Evolutionary conservation across 177 flowering plant species (phyloP).

Genomic region (Tripterygium wilfordii): DNA sequence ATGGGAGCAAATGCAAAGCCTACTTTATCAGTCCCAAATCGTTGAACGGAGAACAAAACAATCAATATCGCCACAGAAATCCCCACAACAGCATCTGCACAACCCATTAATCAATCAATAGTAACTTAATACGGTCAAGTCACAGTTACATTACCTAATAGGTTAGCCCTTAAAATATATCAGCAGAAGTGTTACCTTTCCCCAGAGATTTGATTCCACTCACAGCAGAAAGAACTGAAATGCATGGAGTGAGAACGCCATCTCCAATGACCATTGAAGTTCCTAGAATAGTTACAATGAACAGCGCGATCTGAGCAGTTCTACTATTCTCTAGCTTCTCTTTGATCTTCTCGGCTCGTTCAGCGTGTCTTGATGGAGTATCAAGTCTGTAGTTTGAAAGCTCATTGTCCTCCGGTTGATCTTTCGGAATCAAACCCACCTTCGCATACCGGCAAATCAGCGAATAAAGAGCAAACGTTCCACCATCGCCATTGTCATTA

Average conservation of each 20-base stretch:
- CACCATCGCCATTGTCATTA: conserved; percentile 44
- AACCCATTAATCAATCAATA: not conserved
- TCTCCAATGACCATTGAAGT: conserved; percentile 67
- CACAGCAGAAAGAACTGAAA: conserved; percentile 61
- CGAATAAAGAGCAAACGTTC: conserved; percentile 64
- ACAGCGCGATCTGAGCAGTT: conserved; percentile 17
- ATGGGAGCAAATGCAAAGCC: conserved; percentile 58
- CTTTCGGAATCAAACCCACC: conserved; percentile 46
- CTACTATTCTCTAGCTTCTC: conserved; percentile 33
- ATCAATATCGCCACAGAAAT: conserved; percentile 50
- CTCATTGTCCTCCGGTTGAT: conserved; percentile 48
- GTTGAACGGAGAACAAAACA: conserved; percentile 39
- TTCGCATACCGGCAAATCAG: conserved; percentile 49
- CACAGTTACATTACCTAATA: not conserved
- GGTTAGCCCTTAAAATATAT: not conserved
- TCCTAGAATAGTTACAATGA: conserved; percentile 38
- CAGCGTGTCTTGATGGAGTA: conserved; percentile 29
- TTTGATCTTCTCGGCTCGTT: conserved; percentile 29
- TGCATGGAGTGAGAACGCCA: conserved; percentile 53
- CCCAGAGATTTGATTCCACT: conserved; percentile 39
- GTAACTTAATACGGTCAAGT: not conserved
- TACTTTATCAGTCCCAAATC: conserved; percentile 66
- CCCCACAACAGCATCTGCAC: conserved; percentile 45
- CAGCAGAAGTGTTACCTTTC: conserved; percentile 24
- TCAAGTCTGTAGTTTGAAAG: conserved; percentile 50